phyloP scores from a whole-genome alignment of 768 basidiomycete genomes.

The Boletus tylopilopsis region DNA sequence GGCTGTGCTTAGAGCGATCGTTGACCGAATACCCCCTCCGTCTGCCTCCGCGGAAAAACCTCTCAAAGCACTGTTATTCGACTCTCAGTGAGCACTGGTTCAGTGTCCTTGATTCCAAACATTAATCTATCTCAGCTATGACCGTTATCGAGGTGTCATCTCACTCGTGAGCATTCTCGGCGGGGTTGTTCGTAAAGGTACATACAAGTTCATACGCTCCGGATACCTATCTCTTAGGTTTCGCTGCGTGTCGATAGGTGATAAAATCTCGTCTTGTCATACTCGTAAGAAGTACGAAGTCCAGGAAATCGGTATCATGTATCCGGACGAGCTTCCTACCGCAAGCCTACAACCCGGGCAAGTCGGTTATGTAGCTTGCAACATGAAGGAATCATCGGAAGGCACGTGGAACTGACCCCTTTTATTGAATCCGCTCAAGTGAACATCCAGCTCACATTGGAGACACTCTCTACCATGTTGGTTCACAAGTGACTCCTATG shows the following conservation, averaged over 20 bases:
- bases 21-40: conserved; percentile 85
- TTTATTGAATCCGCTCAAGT: not conserved
- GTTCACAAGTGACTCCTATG: conserved; percentile 74
- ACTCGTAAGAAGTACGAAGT: conserved; percentile 89
- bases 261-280: conserved; percentile 82
- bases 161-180: conserved; percentile 80
- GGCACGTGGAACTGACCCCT: conserved; percentile 41
- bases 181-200: conserved; percentile 81
- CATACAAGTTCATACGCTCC: not conserved
- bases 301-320: conserved; percentile 81
- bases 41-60: conserved; percentile 46
- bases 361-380: conserved; percentile 88
- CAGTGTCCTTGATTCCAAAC: not conserved
- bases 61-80: conserved; percentile 86
- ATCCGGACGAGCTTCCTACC: conserved; percentile 84
- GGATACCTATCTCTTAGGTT: not conserved
- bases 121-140: conserved; percentile 57
- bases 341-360: conserved; percentile 68
- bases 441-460: conserved; percentile 75
- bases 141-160: conserved; percentile 94
- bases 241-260: conserved; percentile 48
- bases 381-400: conserved; percentile 96
- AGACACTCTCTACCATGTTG: conserved; percentile 82
- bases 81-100: conserved; percentile 69
- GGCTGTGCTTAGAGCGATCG: conserved; percentile 70